Conservation (phyloP, 495 filamentous ascomycete genomes). For the Xylaria scruposa region DNA sequence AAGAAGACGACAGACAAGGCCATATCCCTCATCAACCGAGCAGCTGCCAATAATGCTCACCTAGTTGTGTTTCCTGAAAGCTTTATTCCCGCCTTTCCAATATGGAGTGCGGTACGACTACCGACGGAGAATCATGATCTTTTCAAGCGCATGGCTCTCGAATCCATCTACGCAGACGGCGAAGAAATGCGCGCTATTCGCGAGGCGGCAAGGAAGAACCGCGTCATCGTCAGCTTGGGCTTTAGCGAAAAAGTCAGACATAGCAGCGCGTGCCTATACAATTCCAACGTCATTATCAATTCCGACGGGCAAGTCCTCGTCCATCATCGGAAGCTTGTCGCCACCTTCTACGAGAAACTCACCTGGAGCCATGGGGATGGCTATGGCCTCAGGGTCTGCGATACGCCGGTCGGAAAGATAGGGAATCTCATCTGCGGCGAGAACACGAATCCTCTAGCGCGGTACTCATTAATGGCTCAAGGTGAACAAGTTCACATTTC, state of each 20-base stretch:
- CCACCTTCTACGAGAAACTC: constrained; percentile 50
- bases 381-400: constrained; percentile 38
- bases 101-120: constrained; percentile 44
- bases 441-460: constrained; percentile 48
- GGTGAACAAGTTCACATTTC: constrained; percentile 44
- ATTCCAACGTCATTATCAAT: constrained; percentile 46
- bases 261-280: constrained; percentile 45
- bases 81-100: constrained; percentile 48
- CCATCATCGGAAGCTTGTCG: constrained; percentile 49
- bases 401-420: constrained; percentile 37
- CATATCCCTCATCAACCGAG: constrained; percentile 47
- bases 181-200: constrained; percentile 43
- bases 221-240: constrained; percentile 43
- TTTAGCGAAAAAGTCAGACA: constrained; percentile 42
- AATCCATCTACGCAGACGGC: constrained; percentile 44
- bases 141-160: constrained; percentile 39
- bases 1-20: constrained; percentile 45
- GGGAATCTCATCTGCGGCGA: constrained; percentile 49
- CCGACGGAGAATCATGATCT: constrained; percentile 45
- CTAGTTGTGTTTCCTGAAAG: constrained; percentile 56
- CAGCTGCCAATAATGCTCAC: constrained; percentile 45
- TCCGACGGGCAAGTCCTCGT: constrained; percentile 39
- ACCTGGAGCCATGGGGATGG: constrained; percentile 47
- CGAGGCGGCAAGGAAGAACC: constrained; percentile 31
- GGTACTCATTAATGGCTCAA: constrained; percentile 39